These are phyloP conservation scores for Scheffersomyces amazonensis DNA, from an alignment of 805 yeast species.

Conservation along the genomic window DNA sequence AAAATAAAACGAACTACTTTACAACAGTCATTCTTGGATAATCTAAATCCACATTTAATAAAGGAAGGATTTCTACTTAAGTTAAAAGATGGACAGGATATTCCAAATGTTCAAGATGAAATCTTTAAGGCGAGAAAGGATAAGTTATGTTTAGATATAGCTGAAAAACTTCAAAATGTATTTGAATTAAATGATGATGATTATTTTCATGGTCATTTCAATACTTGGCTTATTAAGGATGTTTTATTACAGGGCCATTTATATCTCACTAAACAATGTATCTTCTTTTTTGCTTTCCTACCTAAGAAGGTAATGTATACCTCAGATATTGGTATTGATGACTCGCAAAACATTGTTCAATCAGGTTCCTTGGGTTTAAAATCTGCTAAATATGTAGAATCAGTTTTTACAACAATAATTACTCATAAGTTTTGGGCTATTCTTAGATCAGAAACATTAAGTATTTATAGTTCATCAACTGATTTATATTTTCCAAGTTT, in stretches of 20 bases:
- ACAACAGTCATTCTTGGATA: slow-evolving; percentile 28
- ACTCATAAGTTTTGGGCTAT: slow-evolving; percentile 77
- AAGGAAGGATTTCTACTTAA: slow-evolving; percentile 9
- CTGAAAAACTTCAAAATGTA: slow-evolving; percentile 30
- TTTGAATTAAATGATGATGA: slow-evolving; percentile 53
- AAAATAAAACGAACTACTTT: slow-evolving; percentile 10
- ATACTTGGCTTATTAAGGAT: slow-evolving; percentile 79
- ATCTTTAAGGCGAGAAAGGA: slow-evolving; percentile 2
- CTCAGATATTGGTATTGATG: slow-evolving; percentile 13
- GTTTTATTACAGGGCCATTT: slow-evolving; percentile 85
- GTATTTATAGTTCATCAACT: slow-evolving; percentile 66
- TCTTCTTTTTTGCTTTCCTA: slow-evolving; percentile 75
- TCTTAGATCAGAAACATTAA: slow-evolving; percentile 62
- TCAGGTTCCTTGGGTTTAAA: slow-evolving; percentile 38
- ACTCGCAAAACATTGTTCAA: slow-evolving; percentile 24
- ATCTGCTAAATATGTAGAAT: slow-evolving; percentile 36
- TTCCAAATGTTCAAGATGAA: slow-evolving; percentile 7
- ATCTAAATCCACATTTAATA: slow-evolving; percentile 18
- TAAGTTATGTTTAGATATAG: slow-evolving; percentile 20
- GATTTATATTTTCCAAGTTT: slow-evolving; percentile 82
- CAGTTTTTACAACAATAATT: slow-evolving; percentile 27
- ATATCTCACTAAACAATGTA: slow-evolving; percentile 60
- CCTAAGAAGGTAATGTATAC: slow-evolving; percentile 42
- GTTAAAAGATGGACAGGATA: slow-evolving; percentile 6
- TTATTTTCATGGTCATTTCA: slow-evolving; percentile 55